Base-by-base conservation (phyloP, 495 filamentous ascomycete genomes). In the Annulohypoxylon maeteangense region DNA sequence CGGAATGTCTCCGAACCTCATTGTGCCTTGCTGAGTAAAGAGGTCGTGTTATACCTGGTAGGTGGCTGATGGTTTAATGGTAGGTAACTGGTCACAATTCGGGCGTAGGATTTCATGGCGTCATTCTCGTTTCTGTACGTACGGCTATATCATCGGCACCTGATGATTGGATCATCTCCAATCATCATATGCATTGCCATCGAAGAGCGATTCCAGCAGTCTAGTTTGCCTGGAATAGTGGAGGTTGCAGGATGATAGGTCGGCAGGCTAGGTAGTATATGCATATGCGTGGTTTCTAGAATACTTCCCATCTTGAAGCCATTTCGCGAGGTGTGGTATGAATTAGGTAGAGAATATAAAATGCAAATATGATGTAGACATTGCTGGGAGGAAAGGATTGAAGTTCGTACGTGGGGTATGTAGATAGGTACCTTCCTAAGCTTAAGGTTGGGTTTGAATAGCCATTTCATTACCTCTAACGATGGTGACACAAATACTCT, bases 91-190 rank as follows among this genome's bases (percentile, higher is more conserved):
- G 42, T 18, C 23, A 23, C 54, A 48, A 22, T 50, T 65, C 65
- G 54, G 59, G 29, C 23, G 69, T 4, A 65, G 61, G 65, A 68
- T 68, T 61, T 50, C 61, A 72, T 68, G 60, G 65, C 70, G 70
- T 68, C 70, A 72, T 68, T 56, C 60, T 34, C 25, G 64, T 61
- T 58, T 51, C 48, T 65, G 45, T 63, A 65, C 22, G 18, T 23
- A 20, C 38, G 48, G 51, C 36, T 36, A 38, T 48, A 59, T 55
- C 60, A 61, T 56, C 36, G 61, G 61, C 34, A 48, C 16, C 60
- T 38, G 27, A 14, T 72, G 64, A 72, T 68, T 72, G 64, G 70
- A 34, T n/a, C n/a, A n/a, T n/a, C n/a, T n/a, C n/a, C n/a, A n/a
- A n/a, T 64, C 51, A 12, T 64, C 45, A 40, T 72, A 67, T 64